phyloP scores from a whole-genome alignment of 2,329 filamentous ascomycete species.

The Sclerotinia borealis region DNA sequence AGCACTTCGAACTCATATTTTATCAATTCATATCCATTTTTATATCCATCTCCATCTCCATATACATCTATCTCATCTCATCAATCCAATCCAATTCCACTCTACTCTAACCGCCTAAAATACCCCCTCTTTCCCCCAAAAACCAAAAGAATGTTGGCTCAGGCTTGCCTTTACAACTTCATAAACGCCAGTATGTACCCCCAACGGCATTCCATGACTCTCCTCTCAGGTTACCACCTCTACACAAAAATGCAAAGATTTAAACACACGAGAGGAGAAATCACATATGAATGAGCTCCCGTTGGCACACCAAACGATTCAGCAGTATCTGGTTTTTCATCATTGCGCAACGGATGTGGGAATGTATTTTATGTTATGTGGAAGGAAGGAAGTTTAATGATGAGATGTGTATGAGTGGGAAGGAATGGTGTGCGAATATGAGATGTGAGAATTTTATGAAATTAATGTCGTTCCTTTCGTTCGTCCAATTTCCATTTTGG shows the following conservation, averaged over 20 bases:
- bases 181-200: conserved; percentile 23
- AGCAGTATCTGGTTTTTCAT: conserved; percentile 73
- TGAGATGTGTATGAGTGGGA: background rate
- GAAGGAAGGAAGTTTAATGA: too few species aligned
- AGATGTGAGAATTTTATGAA: conserved; percentile 32
- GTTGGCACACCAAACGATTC: conserved; percentile 42
- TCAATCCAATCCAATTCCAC: background rate
- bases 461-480: conserved; percentile 63
- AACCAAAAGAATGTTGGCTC: conserved; percentile 40
- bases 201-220: conserved; percentile 24
- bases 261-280: conserved; percentile 14
- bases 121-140: too few species aligned
- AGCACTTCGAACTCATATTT: too few species aligned
- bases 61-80: background rate
- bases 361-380: background rate
- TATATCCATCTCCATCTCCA: too few species aligned
- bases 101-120: too few species aligned
- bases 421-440: background rate
- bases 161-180: conserved; percentile 56
- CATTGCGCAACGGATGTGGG: conserved; percentile 42
- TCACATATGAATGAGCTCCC: conserved; percentile 23
- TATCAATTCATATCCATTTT: too few species aligned
- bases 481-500: conserved; percentile 70
- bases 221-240: conserved; percentile 32
- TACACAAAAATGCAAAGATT: conserved; percentile 48